Conservation (phyloP, 169 alveolate species). For the Toxoplasma gondii region DNA sequence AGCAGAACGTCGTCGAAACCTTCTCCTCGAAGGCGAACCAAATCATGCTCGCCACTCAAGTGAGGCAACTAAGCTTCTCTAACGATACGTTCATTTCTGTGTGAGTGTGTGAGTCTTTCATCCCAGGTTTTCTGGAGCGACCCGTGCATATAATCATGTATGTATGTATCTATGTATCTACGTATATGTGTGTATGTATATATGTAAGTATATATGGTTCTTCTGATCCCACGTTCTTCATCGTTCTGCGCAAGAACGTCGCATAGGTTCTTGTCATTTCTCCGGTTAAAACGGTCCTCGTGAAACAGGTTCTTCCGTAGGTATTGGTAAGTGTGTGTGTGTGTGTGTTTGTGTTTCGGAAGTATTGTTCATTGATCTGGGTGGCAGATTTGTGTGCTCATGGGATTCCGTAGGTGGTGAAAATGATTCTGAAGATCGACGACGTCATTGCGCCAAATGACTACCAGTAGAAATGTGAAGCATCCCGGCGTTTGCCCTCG, state of each 20-base stretch:
- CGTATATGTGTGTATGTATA: not conserved
- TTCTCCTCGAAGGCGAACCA: slow-evolving; percentile 94
- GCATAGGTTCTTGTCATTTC: too few relatives aligned
- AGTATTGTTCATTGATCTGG: too few relatives aligned
- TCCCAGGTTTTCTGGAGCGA: not conserved
- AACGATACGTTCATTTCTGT: slow-evolving; percentile 41
- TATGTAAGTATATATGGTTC: not conserved
- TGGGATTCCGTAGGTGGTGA: slow-evolving; percentile 91
- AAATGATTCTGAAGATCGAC: slow-evolving; percentile 98
- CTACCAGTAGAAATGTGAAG: not conserved
- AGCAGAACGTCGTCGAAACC: slow-evolving; percentile 93
- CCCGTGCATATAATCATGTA: not conserved
- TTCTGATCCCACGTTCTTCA: not conserved
- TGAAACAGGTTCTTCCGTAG: too few relatives aligned
- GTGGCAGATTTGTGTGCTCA: too few relatives aligned
- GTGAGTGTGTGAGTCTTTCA: not conserved
- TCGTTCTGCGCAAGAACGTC: not conserved
- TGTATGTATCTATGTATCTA: not conserved
- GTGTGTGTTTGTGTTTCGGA: not conserved
- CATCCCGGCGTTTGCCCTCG: too few relatives aligned
- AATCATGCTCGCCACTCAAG: slow-evolving; percentile 97
- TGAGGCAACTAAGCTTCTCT: slow-evolving; percentile 79
- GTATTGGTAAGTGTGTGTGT: not conserved
- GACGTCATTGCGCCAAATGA: slow-evolving; percentile 90
- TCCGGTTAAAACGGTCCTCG: too few relatives aligned